Conservation (phyloP, 179 eudicot species). For the Beta corolliflora region DNA sequence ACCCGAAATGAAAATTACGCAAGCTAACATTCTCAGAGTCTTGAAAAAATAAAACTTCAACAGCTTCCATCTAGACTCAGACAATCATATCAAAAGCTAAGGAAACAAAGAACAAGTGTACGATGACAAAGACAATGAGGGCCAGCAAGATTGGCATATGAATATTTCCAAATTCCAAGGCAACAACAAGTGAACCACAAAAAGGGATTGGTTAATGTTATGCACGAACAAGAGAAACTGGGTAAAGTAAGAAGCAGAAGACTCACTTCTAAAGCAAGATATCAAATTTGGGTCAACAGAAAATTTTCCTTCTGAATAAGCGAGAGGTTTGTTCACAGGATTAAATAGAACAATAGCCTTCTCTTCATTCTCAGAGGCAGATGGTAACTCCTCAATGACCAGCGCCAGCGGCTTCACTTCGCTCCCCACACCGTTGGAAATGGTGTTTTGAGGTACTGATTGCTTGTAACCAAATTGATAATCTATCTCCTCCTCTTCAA, state of each 20-base stretch:
- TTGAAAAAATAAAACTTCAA: too few species aligned
- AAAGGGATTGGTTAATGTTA: not conserved
- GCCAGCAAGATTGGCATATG: too few species aligned
- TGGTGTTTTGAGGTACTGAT: conserved; percentile 9
- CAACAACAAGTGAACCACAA: not conserved
- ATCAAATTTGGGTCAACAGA: conserved; percentile 57
- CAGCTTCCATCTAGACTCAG: too few species aligned
- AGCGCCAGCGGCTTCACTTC: conserved; percentile 22
- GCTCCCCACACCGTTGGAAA: conserved; percentile 12
- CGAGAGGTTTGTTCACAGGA: conserved; percentile 32
- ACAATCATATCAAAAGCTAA: too few species aligned
- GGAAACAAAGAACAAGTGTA: too few species aligned
- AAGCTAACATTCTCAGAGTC: too few species aligned
- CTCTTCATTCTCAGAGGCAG: conserved; percentile 54
- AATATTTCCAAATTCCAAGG: too few species aligned
- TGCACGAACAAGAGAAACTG: not conserved
- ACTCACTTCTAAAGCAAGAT: conserved; percentile 59
- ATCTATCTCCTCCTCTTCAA: conserved; percentile 57
- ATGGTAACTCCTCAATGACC: conserved; percentile 53
- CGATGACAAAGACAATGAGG: too few species aligned
- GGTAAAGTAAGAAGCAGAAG: not conserved
- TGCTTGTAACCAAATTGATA: conserved; percentile 29
- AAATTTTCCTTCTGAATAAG: conserved; percentile 33
- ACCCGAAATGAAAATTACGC: too few species aligned
- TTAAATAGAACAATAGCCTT: conserved; percentile 75